Conservation (phyloP, 352 stramenopile species). For the Phytophthora pinifolia region DNA sequence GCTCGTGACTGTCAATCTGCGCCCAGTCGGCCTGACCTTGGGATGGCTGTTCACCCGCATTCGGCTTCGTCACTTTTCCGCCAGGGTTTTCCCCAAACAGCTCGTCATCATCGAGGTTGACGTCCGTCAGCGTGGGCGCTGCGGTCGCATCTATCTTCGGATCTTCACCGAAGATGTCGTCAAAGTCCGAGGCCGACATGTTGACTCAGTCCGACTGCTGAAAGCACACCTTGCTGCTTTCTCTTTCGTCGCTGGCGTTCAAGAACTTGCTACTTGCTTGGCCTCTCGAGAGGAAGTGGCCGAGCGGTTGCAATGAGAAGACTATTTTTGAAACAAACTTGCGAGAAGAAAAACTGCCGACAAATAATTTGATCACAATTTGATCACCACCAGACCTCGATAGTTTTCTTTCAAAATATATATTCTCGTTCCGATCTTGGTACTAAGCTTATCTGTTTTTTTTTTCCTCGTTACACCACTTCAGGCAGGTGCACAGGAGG, state of each 20-base stretch:
- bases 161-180: constrained; percentile 86
- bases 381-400: no score
- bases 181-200: constrained; percentile 56
- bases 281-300: constrained; percentile 5
- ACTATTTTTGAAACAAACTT: constrained; percentile 21
- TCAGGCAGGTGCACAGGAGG: constrained; percentile 69
- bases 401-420: constrained; percentile 34
- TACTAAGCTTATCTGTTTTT: constrained; percentile 1
- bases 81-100: constrained; percentile 22
- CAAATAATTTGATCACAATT: no score
- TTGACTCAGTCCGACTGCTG: neutral
- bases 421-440: constrained; percentile 29
- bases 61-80: constrained; percentile 18
- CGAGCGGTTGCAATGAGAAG: constrained; percentile 12
- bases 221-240: neutral
- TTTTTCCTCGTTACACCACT: constrained; percentile 40
- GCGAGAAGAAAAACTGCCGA: constrained; percentile 12
- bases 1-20: constrained; percentile 31
- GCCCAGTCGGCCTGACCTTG: constrained; percentile 31
- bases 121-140: constrained; percentile 39
- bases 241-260: neutral
- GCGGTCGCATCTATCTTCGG: constrained; percentile 61
- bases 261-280: constrained; percentile 2
- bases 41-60: constrained; percentile 1
- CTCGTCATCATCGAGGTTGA: constrained; percentile 52